Base-by-base conservation (phyloP, 495 filamentous ascomycete genomes). In the Chaetomium fimeti region DNA sequence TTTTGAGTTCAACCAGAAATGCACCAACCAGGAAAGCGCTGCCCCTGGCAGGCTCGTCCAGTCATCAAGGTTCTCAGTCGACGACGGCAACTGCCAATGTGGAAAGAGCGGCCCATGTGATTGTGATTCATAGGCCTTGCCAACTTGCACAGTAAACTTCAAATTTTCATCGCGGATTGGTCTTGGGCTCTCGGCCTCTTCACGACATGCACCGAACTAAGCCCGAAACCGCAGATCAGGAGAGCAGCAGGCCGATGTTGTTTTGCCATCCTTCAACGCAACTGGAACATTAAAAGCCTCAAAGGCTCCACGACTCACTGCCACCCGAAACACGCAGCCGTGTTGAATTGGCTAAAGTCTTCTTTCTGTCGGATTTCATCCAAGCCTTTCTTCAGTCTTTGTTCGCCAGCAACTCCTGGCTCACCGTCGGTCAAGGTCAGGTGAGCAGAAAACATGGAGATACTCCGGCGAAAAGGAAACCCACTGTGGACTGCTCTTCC, bases 401-500 rank as follows among this genome's bases (percentile, higher is more conserved):
- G 20, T 40, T 29, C 51, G n/a, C 32, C 29, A 49, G 45, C 54
- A 56, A 36, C 22, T 20, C 54, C 45, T 12, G 22, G 42, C 11
- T 65, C 48, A 60, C 57, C 49, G 8, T 59, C 56, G 62, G 62
- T 60, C 45, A 53, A 42, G 43, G 18, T 43, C 60, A 29, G 51
- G 36, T 52, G 56, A 45, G 9, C 11, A 3, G 1, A 27, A 7
- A 1, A 16, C 28, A 43, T 29, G 60, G 62, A 24, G 51, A 47
- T 20, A 59, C 57, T 58, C 60, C 63, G 57, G 60, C 55, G 59
- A 66, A 54, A 59, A 54, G 62, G 62, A 66, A 65, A 57, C 42
- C 66, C 68, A 60, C 54, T 49, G 68, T 63, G 65, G 67, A 61
- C 64, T 7, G 24, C 22, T 52, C 60, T 61, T 52, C 57, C 28